Evolutionary conservation across 345 rosid species (phyloP).

Genomic region (Eucalyptus curtisii): DNA sequence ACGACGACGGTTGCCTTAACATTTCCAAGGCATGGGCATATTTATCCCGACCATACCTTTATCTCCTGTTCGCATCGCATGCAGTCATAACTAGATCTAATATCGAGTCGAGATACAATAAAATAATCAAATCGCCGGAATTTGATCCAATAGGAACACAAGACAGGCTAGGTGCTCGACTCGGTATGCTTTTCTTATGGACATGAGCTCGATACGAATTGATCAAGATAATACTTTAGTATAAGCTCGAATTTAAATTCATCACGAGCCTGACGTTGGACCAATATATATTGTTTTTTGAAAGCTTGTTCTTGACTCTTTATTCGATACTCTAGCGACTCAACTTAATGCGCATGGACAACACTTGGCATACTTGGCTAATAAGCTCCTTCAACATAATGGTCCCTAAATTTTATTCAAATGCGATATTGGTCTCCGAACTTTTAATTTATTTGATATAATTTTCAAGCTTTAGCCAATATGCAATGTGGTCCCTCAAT

Average conservation of each 20-base stretch:
- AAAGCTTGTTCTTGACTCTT: background rate
- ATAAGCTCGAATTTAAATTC: background rate
- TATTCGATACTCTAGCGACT: background rate
- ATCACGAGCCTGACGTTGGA: rapidly evolving
- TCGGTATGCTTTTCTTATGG: background rate
- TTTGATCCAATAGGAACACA: background rate
- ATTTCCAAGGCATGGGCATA: background rate
- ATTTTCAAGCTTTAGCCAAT: rapidly evolving
- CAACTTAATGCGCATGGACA: background rate
- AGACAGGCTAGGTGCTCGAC: background rate
- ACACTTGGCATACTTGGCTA: background rate
- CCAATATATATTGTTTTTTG: background rate
- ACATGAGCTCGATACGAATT: background rate
- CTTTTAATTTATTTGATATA: too few relatives aligned
- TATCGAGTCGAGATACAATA: background rate
- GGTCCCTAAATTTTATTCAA: background rate
- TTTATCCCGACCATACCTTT: background rate
- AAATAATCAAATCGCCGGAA: background rate
- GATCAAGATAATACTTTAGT: background rate
- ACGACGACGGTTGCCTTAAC: background rate
- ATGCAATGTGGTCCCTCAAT: rapidly evolving
- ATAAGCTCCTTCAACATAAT: background rate
- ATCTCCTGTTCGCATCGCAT: background rate
- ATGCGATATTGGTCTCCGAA: background rate
- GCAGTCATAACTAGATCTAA: background rate